A percentile compares a stretch with the other conserved stretches of the same genome.
phyloP scores from a whole-genome alignment of 1,284 basidiomycete species.

The Leccinum variabile region DNA sequence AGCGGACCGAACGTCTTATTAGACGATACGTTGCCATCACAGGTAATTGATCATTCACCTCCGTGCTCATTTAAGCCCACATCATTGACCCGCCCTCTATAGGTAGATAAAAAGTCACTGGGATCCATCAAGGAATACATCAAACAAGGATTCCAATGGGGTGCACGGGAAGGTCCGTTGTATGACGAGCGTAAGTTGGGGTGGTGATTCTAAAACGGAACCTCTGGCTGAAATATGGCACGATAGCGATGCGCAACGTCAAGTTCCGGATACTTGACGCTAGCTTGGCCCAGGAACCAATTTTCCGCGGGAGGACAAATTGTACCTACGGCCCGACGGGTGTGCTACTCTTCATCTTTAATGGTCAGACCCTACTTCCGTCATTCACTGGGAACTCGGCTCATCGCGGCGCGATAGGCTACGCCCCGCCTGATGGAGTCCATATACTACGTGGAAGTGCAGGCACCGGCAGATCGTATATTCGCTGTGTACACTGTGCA shows the following conservation, averaged over 20 bases:
- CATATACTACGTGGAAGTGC: slow-evolving; percentile 97
- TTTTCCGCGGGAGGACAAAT: slow-evolving; percentile 97
- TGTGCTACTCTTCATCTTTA: slow-evolving; percentile 98
- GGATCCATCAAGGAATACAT: slow-evolving; percentile 91
- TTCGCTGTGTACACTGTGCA: slow-evolving; percentile 98
- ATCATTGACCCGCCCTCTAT: slow-evolving; percentile 2
- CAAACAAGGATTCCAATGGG: slow-evolving; percentile 99
- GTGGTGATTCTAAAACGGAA: slow-evolving; percentile 6
- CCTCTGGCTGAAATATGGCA: slow-evolving; percentile 5
- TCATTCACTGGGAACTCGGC: slow-evolving; percentile 8
- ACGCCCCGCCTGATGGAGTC: slow-evolving; percentile 94
- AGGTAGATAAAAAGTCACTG: slow-evolving; percentile 93
- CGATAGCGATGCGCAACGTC: slow-evolving; percentile 91
- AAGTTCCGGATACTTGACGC: slow-evolving; percentile 97
- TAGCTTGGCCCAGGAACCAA: slow-evolving; percentile 89
- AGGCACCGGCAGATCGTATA: slow-evolving; percentile 97
- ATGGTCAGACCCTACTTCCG: slow-evolving; percentile 59
- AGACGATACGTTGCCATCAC: slow-evolving; percentile 95
- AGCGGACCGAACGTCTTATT: slow-evolving; percentile 91
- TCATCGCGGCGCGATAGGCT: slow-evolving; percentile 51
- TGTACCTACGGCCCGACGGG: slow-evolving; percentile 94
- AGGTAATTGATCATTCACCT: slow-evolving; percentile 48
- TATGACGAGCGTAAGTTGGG: slow-evolving; percentile 92
- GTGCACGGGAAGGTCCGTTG: slow-evolving; percentile 92
- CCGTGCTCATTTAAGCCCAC: neutral